Evolutionary conservation across 139 green algal genomes (phyloP), one percentile per base, ranked within the genome.

Genomic region (Volvox reticuliferus): DNA sequence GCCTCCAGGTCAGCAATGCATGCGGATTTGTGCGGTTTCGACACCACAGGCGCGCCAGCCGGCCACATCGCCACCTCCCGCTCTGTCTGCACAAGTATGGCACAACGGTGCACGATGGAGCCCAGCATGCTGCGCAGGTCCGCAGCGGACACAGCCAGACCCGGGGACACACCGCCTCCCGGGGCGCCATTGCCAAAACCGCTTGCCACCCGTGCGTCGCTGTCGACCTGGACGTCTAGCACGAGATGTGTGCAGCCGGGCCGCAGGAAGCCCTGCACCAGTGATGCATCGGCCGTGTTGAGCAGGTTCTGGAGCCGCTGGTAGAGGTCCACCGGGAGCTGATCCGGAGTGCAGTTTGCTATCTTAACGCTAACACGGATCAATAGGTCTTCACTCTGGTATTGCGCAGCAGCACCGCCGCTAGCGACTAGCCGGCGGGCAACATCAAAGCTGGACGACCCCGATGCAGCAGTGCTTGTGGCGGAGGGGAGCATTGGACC

Each of bases 301-400:
- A 92, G 85, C n/a, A 89, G 62, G 63, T 71, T 65, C 20, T 82
- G 89, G 9, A 94, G 85, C 12, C 76, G 79, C 32, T 84, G 65
- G 67, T 86, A 89, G 55, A 94, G 50, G 61, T 89, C 85, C 5
- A 79, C 67, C 5, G 83, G 82, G 61, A 94, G 92, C 85, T 91
- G 79, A 30, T 78, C 44, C 12, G 90, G 86, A 28, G 76, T 88
- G 85, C 77, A 79, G 68, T 91, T 82, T 44, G 84, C 68, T 0
- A 91, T 44, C 88, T 92, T 89, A 50, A 93, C 26, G 85, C 82
- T 79, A 6, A 97, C 62, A 18, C 93, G 89, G 0, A 91, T 68
- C 37, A 91, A 35, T 0, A 91, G 19, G 88, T 91, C 79, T 20
- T 91, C 65, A 2, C 76, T 81, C 28, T 75, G 65, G 78, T 91